Percentiles rank a stretch among this genome's conserved stretches.
Evolutionary conservation across 202 grass and related monocot species (phyloP).

Genomic region (Carex arenaria): DNA sequence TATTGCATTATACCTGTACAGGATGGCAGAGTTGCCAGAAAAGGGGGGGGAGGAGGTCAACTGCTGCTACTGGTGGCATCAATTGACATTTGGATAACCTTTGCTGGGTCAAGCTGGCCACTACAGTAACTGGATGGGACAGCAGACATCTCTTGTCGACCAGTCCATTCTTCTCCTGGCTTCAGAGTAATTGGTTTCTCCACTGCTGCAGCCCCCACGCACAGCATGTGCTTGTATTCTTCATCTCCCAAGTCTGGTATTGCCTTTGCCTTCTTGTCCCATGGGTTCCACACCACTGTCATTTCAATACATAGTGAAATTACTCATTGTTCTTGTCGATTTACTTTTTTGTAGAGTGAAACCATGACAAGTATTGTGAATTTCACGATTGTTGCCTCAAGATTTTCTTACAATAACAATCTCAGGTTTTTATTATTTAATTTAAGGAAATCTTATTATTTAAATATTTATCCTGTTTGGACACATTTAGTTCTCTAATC

Average conservation of each 20-base stretch:
- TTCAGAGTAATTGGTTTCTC: slow-evolving; percentile 76
- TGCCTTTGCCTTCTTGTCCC: slow-evolving; percentile 78
- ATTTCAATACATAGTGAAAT: slow-evolving; percentile 4
- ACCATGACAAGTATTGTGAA: background rate
- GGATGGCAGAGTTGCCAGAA: slow-evolving; percentile 8
- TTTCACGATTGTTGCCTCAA: background rate
- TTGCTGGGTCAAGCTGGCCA: slow-evolving; percentile 63
- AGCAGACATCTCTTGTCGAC: slow-evolving; percentile 56
- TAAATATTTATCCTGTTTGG: background rate
- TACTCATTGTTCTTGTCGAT: too few relatives aligned
- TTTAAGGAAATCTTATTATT: background rate
- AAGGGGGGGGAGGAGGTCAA: background rate
- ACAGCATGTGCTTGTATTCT: slow-evolving; percentile 73
- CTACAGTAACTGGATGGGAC: slow-evolving; percentile 93
- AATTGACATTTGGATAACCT: slow-evolving; percentile 45
- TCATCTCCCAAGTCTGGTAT: slow-evolving; percentile 71
- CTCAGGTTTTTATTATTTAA: background rate
- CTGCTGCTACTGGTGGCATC: background rate
- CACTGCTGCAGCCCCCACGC: slow-evolving; percentile 60
- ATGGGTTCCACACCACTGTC: slow-evolving; percentile 88
- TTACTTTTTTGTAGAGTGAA: background rate
- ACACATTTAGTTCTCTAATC: background rate
- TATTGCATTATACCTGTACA: slow-evolving; percentile 18
- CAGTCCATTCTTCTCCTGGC: slow-evolving; percentile 77
- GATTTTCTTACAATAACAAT: background rate